Base-by-base conservation (phyloP, 192 early-diverging fungal species). In the Rhizophagus sp. region DNA sequence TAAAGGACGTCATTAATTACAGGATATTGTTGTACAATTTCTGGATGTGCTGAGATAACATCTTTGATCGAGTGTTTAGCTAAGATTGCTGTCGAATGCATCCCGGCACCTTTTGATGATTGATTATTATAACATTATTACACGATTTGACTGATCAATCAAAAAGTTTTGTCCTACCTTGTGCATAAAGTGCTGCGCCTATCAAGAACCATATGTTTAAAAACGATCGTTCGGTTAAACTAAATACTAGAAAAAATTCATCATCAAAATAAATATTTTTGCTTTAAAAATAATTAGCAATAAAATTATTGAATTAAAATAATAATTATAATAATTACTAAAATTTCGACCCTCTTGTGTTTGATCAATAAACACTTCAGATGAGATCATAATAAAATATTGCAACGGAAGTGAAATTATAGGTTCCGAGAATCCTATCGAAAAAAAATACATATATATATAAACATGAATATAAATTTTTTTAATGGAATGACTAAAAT, bases 41-140 rank as follows among this genome's bases (percentile, higher is more conserved):
- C 79, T 1, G 81, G 84, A 52, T 87, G 49, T 12, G 57, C 79
- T 25, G 24, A 19, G n/a, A 85, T 82, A 44, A 83, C 78, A 47
- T 83, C 62, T 72, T 85, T 62, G 19, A 87, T 81, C 8, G 80
- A 75, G 52, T 87, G 84, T 78, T 87, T 78, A 12, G 64, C 76
- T 2, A 78, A 1, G 11, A 68, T 68, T 65, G 76, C 76, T 1
- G 76, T 78, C 6, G 65, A 78, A 52, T 68, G 65, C 47, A 78
- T 69, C 33, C 64, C 76, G 24, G 65, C 39, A 17, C 76, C 76
- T 78, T 22, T 30, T 44, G 6, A 49, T 49, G 44, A 47, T 47
- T 47, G 11, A 47, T 41, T 10, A 47, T 12, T 47, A 47, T 47
- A 47, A 47, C 6, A 47, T 47, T 47, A 47, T 12, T 12, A 12